Evolutionary conservation across 139 green algal species (phyloP).

Genomic region (Desmodesmus armatus): DNA sequence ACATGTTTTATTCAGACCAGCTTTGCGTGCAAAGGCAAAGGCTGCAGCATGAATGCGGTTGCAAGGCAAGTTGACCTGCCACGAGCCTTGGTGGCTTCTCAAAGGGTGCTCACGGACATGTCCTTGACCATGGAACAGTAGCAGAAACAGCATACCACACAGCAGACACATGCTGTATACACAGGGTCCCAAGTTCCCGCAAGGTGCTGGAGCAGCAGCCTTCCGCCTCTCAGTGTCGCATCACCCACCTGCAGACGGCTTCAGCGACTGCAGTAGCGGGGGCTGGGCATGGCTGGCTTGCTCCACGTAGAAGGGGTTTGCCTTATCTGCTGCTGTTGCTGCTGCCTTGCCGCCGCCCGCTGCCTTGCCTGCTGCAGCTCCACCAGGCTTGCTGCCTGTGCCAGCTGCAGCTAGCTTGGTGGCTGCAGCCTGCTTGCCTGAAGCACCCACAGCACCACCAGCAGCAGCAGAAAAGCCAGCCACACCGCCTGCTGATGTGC

Average conservation of each 20-base stretch:
- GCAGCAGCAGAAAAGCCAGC: no score
- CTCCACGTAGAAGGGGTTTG: not conserved
- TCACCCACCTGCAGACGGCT: conserved; percentile 35
- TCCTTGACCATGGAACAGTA: no score
- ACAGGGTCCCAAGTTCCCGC: no score
- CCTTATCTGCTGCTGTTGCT: not conserved
- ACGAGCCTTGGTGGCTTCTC: no score
- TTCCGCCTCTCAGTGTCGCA: conserved; percentile 50
- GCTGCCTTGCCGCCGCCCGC: not conserved
- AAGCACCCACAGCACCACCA: no score
- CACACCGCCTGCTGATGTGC: not conserved
- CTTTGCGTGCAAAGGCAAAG: no score
- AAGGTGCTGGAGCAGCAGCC: conserved; percentile 1
- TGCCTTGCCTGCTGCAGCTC: not conserved
- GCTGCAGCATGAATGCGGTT: no score
- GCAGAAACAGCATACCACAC: no score
- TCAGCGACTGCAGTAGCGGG: conserved; percentile 51
- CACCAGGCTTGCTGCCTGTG: not conserved
- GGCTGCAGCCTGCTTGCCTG: conserved; percentile 12
- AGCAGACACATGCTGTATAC: no score
- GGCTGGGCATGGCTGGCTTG: conserved; percentile 52
- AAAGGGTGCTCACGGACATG: no score
- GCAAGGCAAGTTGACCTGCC: no score
- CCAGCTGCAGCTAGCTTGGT: not conserved
- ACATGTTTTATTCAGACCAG: no score